Conservation (phyloP, 768 basidiomycete species). For the Lyophyllum semitale region DNA sequence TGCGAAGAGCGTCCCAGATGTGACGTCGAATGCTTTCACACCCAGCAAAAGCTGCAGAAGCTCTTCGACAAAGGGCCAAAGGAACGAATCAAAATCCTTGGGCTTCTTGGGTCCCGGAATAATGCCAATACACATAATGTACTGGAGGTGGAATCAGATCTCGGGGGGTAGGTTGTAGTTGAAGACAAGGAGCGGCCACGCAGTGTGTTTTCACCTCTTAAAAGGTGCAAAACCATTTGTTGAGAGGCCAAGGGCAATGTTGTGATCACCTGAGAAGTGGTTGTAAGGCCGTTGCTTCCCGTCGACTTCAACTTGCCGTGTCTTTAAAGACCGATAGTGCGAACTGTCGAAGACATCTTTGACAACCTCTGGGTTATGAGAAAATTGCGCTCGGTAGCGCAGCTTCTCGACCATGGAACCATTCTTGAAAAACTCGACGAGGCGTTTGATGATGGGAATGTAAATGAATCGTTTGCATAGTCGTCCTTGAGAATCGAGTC, state of each 20-base stretch:
- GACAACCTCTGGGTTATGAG: too few relatives aligned
- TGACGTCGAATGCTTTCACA: slow-evolving; percentile 31
- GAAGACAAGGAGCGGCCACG: slow-evolving; percentile 40
- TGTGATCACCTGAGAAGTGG: slow-evolving; percentile 34
- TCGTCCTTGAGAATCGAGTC: slow-evolving; percentile 16
- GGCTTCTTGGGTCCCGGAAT: slow-evolving; percentile 44
- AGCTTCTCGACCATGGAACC: too few relatives aligned
- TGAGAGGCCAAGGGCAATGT: slow-evolving; percentile 40
- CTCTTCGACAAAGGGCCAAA: slow-evolving; percentile 38
- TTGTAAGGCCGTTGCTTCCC: slow-evolving; percentile 20
- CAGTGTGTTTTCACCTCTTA: slow-evolving; percentile 25
- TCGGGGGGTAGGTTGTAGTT: slow-evolving; percentile 32
- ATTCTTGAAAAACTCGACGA: slow-evolving; percentile 28
- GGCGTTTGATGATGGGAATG: slow-evolving; percentile 38
- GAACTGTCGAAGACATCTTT: slow-evolving; percentile 39
- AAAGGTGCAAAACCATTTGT: slow-evolving; percentile 41
- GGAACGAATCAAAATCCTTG: slow-evolving; percentile 37
- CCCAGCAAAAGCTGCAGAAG: slow-evolving; percentile 30
- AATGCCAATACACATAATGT: slow-evolving; percentile 36
- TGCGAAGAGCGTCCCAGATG: slow-evolving; percentile 11
- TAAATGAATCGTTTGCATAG: slow-evolving; percentile 33
- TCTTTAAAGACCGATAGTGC: slow-evolving; percentile 25
- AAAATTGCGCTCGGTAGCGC: too few relatives aligned
- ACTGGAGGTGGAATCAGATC: slow-evolving; percentile 28
- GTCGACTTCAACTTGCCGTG: slow-evolving; percentile 25